Evolutionary conservation across 306 rosid species (phyloP).

Genomic region (Pueraria montana): DNA sequence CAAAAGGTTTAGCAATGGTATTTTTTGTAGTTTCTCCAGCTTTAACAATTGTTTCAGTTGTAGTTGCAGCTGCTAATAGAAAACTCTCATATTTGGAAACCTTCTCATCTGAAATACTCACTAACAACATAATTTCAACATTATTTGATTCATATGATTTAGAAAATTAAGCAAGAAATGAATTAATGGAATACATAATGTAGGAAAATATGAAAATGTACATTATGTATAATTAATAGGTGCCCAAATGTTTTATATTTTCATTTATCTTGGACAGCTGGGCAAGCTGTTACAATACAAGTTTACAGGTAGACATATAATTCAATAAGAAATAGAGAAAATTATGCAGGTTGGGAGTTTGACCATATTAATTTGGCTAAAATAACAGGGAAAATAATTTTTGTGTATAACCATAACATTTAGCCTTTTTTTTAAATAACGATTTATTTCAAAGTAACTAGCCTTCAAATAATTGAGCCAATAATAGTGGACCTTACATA

Average conservation of each 20-base stretch:
- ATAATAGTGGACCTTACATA: no score
- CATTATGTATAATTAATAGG: neutral
- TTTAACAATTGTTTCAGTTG: constrained; percentile 33
- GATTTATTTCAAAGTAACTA: no score
- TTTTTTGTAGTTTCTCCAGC: constrained; percentile 34
- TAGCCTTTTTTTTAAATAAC: no score
- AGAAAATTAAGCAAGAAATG: constrained; percentile 40
- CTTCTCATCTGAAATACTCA: no score
- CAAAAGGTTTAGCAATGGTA: constrained; percentile 26
- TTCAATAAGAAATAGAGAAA: constrained; percentile 21
- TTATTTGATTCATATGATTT: constrained; percentile 38
- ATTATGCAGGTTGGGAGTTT: constrained; percentile 1
- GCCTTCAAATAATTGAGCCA: no score
- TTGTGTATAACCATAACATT: neutral
- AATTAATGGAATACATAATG: constrained; percentile 6
- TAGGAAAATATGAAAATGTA: constrained; percentile 7
- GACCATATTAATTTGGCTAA: no score
- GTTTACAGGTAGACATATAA: constrained; percentile 18
- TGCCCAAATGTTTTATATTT: constrained; percentile 13
- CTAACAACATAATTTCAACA: constrained; percentile 16
- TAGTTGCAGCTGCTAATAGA: constrained; percentile 32
- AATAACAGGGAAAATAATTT: no score
- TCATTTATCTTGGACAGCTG: neutral
- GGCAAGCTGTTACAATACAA: neutral
- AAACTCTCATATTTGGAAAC: no score